Evolutionary conservation across 1,284 basidiomycete species (phyloP).

Genomic region (Exobasidium rhododendri): DNA sequence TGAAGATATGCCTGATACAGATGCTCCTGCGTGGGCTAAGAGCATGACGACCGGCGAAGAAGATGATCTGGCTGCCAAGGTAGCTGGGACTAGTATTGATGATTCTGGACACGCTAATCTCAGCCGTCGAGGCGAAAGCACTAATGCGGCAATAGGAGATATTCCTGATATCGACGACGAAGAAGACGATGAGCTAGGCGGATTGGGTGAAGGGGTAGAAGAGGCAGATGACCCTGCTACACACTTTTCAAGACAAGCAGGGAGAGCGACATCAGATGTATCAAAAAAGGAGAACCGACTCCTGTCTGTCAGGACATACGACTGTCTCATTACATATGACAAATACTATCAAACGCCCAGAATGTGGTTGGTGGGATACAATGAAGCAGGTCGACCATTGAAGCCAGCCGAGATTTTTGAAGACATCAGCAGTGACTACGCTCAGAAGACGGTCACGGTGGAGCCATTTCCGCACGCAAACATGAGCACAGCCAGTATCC

Average conservation of each 20-base stretch:
- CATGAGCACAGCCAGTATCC: slow-evolving; percentile 67
- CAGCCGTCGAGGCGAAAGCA: not conserved
- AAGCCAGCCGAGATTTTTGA: slow-evolving; percentile 85
- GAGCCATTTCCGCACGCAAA: slow-evolving; percentile 93
- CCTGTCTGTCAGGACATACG: slow-evolving; percentile 93
- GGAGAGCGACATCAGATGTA: slow-evolving; percentile 64
- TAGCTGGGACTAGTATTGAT: slow-evolving; percentile 30
- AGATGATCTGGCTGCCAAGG: slow-evolving; percentile 37
- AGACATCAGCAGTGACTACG: slow-evolving; percentile 94
- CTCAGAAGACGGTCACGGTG: slow-evolving; percentile 97
- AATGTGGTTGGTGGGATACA: slow-evolving; percentile 53
- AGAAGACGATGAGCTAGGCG: slow-evolving; percentile 30
- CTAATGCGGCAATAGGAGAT: slow-evolving; percentile 32
- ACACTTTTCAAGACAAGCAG: slow-evolving; percentile 6
- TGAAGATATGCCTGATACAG: slow-evolving; percentile 44
- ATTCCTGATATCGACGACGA: slow-evolving; percentile 39
- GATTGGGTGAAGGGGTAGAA: slow-evolving; percentile 38
- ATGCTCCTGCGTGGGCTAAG: slow-evolving; percentile 29
- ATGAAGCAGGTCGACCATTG: slow-evolving; percentile 48
- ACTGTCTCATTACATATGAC: slow-evolving; percentile 99
- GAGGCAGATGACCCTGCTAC: slow-evolving; percentile 46
- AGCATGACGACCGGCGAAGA: slow-evolving; percentile 39
- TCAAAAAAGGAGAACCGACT: slow-evolving; percentile 68
- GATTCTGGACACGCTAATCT: not conserved
- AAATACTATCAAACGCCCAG: slow-evolving; percentile 60